phyloP scores from a whole-genome alignment of 176 grass and related monocot species.

The Alloteropsis semialata region DNA sequence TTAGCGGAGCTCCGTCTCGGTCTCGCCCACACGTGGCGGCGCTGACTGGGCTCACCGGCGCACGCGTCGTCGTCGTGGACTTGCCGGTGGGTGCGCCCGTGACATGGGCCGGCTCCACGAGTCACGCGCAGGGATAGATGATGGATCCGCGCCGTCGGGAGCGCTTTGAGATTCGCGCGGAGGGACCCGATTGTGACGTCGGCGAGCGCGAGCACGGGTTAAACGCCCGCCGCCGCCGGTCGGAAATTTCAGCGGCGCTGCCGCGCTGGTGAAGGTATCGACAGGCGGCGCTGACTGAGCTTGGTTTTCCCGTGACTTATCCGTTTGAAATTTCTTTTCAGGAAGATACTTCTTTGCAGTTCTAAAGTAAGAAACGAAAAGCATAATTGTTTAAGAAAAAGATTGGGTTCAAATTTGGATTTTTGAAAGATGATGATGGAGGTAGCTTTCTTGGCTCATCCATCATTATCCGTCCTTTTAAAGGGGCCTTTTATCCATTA shows the following conservation, averaged over 20 bases:
- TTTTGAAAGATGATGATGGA: neutral
- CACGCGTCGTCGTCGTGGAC: constrained; percentile 29
- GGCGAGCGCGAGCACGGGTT: constrained; percentile 9
- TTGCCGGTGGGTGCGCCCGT: neutral
- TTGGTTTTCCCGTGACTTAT: neutral
- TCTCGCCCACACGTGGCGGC: constrained; percentile 16
- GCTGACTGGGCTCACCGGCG: neutral
- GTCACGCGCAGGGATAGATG: neutral
- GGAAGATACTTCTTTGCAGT: neutral
- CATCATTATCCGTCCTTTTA: constrained; percentile 19
- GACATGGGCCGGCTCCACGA: too few relatives aligned
- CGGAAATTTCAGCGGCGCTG: neutral
- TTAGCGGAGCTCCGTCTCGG: neutral
- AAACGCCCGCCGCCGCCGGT: constrained; percentile 1
- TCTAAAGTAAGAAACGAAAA: neutral
- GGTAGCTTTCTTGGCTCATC: neutral
- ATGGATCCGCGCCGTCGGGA: neutral
- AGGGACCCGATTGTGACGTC: neutral
- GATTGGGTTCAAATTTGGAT: neutral
- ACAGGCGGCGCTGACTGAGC: neutral
- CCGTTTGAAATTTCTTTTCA: neutral
- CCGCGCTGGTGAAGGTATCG: neutral
- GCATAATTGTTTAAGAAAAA: neutral
- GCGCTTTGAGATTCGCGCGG: neutral
- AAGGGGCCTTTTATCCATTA: neutral